These are phyloP conservation scores for Neoarthrinium moseri DNA, from an alignment of 2,329 filamentous ascomycete genomes.

Conservation along the genomic window DNA sequence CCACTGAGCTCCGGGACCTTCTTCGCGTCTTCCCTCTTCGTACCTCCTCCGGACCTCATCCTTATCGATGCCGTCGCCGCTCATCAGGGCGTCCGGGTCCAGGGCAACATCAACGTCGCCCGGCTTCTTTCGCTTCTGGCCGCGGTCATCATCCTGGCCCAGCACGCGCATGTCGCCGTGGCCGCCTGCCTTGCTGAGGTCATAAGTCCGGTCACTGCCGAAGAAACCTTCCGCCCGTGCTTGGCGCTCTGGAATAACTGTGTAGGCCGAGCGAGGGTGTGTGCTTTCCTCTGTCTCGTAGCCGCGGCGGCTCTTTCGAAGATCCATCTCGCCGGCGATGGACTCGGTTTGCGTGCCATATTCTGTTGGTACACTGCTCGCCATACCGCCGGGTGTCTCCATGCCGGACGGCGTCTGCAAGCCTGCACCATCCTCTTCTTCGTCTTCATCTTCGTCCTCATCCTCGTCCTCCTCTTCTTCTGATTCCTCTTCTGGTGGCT, in stretches of 20 bases:
- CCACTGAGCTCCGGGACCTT: constrained; percentile 68
- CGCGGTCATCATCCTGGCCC: constrained; percentile 72
- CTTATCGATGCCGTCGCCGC: constrained; percentile 76
- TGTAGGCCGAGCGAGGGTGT: constrained; percentile 77
- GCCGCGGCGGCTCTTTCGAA: constrained; percentile 82
- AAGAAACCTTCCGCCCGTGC: constrained; percentile 91
- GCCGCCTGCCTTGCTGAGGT: constrained; percentile 60
- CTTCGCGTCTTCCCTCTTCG: constrained; percentile 67
- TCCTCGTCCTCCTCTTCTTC: constrained; percentile 71
- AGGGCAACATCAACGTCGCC: constrained; percentile 93
- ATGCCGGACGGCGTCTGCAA: constrained; percentile 73
- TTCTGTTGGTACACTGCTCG: constrained; percentile 79
- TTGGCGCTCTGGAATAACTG: constrained; percentile 85
- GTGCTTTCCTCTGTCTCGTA: constrained; percentile 83
- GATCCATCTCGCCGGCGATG: constrained; percentile 82
- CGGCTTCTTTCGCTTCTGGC: constrained; percentile 87
- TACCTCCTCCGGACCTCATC: constrained; percentile 80
- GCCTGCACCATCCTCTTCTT: constrained; percentile 62
- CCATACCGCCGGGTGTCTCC: constrained; percentile 78
- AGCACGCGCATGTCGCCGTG: constrained; percentile 64
- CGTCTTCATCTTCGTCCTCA: constrained; percentile 65
- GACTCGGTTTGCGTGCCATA: constrained; percentile 68
- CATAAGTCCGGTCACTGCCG: constrained; percentile 90
- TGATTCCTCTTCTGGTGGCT: constrained; percentile 59
- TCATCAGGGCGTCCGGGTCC: constrained; percentile 76